phyloP scores from a whole-genome alignment of 192 early-diverging fungal species.

The Rhizoclosmatium globosum region DNA sequence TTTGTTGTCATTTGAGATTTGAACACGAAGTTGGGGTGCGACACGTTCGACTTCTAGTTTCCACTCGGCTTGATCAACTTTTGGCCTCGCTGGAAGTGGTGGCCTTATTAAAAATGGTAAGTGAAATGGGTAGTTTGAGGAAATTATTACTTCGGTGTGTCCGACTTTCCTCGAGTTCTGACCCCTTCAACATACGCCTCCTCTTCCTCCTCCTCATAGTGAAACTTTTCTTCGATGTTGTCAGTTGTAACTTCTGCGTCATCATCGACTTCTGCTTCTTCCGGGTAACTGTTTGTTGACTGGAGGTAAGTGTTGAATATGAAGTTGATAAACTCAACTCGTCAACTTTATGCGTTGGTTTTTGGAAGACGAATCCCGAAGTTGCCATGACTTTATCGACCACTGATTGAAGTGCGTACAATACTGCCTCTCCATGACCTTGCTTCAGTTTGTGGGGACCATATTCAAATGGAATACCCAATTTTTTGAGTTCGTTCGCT shows the following conservation, averaged over 20 bases:
- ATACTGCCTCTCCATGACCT: slow-evolving; percentile 62
- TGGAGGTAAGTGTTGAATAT: neutral
- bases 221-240: slow-evolving; percentile 54
- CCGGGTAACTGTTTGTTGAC: slow-evolving; percentile 54
- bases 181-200: slow-evolving; percentile 26
- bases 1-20: slow-evolving; percentile 67
- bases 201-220: slow-evolving; percentile 61
- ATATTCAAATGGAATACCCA: slow-evolving; percentile 60
- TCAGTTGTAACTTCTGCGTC: slow-evolving; percentile 70
- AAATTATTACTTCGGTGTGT: slow-evolving; percentile 40
- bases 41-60: slow-evolving; percentile 67
- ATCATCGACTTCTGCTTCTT: slow-evolving; percentile 69
- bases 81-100: slow-evolving; percentile 39
- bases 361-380: slow-evolving; percentile 53
- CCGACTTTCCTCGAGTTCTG: slow-evolving; percentile 25
- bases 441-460: slow-evolving; percentile 65
- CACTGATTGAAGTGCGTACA: slow-evolving; percentile 51
- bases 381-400: slow-evolving; percentile 54
- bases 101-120: neutral
- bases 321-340: slow-evolving; percentile 47
- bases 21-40: slow-evolving; percentile 58
- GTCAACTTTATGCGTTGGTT: slow-evolving; percentile 61
- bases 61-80: slow-evolving; percentile 62
- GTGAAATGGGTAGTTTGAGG: neutral
- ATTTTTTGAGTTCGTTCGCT: slow-evolving; percentile 60